Evolutionary conservation across 2,329 filamentous ascomycete genomes (phyloP).

Genomic region (Rachicladosporium sp.): DNA sequence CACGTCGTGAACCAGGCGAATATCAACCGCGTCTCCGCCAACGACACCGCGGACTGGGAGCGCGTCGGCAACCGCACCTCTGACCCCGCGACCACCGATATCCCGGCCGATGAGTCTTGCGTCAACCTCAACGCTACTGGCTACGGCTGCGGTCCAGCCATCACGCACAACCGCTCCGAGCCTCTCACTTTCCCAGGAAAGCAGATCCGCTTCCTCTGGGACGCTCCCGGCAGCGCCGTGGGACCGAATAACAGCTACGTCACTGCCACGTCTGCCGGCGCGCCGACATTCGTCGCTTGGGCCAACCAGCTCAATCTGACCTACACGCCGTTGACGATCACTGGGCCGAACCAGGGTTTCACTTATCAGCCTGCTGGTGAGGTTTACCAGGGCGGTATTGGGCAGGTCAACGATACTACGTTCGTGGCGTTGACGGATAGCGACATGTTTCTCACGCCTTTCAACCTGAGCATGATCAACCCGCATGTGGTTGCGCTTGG

Average conservation of each 20-base stretch:
- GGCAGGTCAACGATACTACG: conserved; percentile 60
- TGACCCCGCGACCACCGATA: conserved; percentile 39
- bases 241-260: conserved; percentile 77
- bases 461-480: conserved; percentile 63
- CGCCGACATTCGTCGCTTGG: conserved; percentile 60
- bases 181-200: conserved; percentile 66
- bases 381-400: conserved; percentile 55
- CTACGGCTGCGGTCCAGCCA: conserved; percentile 49
- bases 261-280: conserved; percentile 45
- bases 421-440: conserved; percentile 65
- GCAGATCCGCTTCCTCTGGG: conserved; percentile 60
- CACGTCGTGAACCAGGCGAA: conserved; percentile 67
- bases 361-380: conserved; percentile 61
- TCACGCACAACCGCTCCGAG: conserved; percentile 55
- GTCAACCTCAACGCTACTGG: conserved; percentile 42
- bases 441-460: conserved; percentile 58
- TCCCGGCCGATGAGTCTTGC: conserved; percentile 40
- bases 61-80: conserved; percentile 48
- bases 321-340: conserved; percentile 49
- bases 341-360: conserved; percentile 47
- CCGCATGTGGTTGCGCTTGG: conserved; percentile 63
- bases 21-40: conserved; percentile 52
- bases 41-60: conserved; percentile 50
- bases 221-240: conserved; percentile 52
- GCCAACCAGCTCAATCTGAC: conserved; percentile 54